A percentile compares a stretch with the other conserved stretches of the same genome.
phyloP scores from a whole-genome alignment of 306 rosid genomes.

The Sicyos baderoa region DNA sequence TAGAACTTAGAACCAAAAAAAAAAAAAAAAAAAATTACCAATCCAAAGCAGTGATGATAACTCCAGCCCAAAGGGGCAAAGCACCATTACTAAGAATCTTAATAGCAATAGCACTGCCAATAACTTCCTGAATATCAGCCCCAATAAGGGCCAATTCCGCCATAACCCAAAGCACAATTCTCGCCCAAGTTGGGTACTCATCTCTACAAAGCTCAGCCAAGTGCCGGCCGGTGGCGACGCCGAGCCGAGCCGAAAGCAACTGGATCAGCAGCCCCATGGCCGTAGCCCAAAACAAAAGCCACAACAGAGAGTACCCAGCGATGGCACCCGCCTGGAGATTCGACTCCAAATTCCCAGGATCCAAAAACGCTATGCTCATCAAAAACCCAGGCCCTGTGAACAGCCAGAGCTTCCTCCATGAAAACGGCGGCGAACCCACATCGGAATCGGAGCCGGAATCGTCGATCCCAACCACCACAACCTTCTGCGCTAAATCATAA shows the following conservation, averaged over 20 bases:
- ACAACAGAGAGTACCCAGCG: slow-evolving; percentile 83
- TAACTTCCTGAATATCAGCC: slow-evolving; percentile 93
- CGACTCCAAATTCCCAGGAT: slow-evolving; percentile 90
- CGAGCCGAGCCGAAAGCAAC: slow-evolving; percentile 77
- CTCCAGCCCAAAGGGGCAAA: slow-evolving; percentile 93
- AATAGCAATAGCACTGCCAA: slow-evolving; percentile 94
- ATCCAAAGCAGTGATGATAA: slow-evolving; percentile 74
- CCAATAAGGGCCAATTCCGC: slow-evolving; percentile 93
- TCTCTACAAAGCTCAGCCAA: slow-evolving; percentile 86
- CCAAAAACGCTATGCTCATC: slow-evolving; percentile 90
- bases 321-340: slow-evolving; percentile 92
- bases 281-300: slow-evolving; percentile 93
- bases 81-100: slow-evolving; percentile 62
- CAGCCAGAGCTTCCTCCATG: slow-evolving; percentile 95
- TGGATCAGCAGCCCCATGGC: slow-evolving; percentile 83
- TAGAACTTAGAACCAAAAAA: no score
- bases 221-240: slow-evolving; percentile 90
- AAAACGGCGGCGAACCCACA: slow-evolving; percentile 49
- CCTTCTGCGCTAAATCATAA: slow-evolving; percentile 57
- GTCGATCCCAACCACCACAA: slow-evolving; percentile 47
- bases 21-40: slow-evolving; percentile 57
- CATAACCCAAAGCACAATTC: slow-evolving; percentile 76
- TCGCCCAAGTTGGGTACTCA: slow-evolving; percentile 87
- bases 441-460: slow-evolving; percentile 17
- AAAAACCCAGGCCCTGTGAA: slow-evolving; percentile 92